Base-by-base conservation (phyloP, 306 rosid species). In the Malus asiatica region DNA sequence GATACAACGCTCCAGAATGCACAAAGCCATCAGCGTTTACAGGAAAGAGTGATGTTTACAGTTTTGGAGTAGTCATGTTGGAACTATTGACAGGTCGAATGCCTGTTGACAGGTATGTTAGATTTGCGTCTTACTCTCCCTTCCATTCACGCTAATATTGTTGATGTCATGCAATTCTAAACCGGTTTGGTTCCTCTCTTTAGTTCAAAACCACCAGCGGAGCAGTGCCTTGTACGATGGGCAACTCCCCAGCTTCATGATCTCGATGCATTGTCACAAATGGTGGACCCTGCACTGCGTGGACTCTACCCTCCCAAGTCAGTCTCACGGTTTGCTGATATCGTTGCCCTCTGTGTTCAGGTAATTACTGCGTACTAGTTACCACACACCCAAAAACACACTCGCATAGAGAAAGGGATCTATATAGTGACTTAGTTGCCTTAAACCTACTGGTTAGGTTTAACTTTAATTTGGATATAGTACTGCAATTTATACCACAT, bases 1-100 rank as follows among this genome's bases (percentile, higher is more conserved):
- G 97, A 88, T 94, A 91, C 78, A 89, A 85, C 75, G 97, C 98
- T 64, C 98, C 98, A 9, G 97, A 94, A 82, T 91, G 98, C 87
- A 79, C 83, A 53, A 81, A 76, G 53, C 90, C 90, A 58, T 86
- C 89, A 4, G 92, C 88, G 33, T 91, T 83, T 77, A 85, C 93
- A 25, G 8, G 78, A 72, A 94, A 86, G 86, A 91, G 96, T 80
- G 98, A 94, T 66, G 91, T 90, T 19, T 91, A 88, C 82, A 90
- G 96, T 85, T 86, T 88, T 70, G 97, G 98, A 73, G 96, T 91
- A 74, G 98, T 93, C 59, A 90, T 93, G 97, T 76, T 93, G 80
- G 98, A 93, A 63, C 77, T 94, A 69, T 81, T 94, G 78, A 90
- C 98, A 9, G 98, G 98, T 71, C 86, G 93, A 78, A 90, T 61